Conservation (phyloP, 2,329 filamentous ascomycete species). For the Pseudodiploospora longispora region DNA sequence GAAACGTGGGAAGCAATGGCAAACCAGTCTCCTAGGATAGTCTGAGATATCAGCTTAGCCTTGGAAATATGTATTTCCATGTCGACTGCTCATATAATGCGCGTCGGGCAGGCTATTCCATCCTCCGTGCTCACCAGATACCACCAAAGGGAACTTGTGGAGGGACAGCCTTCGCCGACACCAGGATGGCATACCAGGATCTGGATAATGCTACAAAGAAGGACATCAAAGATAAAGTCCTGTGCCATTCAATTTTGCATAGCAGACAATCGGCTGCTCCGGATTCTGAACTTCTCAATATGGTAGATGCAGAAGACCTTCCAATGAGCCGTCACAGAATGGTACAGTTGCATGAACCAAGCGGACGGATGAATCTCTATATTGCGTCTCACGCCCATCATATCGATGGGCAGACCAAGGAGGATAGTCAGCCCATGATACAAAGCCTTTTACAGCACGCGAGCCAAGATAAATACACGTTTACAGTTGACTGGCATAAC, state of each 20-base stretch:
- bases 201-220: conserved; percentile 27
- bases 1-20: no score
- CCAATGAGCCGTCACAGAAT: conserved; percentile 39
- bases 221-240: conserved; percentile 36
- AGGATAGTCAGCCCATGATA: conserved; percentile 28
- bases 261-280: conserved; percentile 43
- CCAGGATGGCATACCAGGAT: conserved; percentile 40
- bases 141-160: conserved; percentile 40
- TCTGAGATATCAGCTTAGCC: no score
- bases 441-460: conserved; percentile 37
- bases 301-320: conserved; percentile 31
- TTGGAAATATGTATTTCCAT: conserved; percentile 47
- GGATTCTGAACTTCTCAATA: conserved; percentile 38
- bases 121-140: conserved; percentile 41
- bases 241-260: conserved; percentile 43
- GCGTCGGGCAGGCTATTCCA: conserved; percentile 41
- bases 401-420: conserved; percentile 35
- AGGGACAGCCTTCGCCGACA: conserved; percentile 46
- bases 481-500: conserved; percentile 36
- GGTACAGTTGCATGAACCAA: conserved; percentile 42
- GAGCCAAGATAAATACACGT: conserved; percentile 40
- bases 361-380: conserved; percentile 44
- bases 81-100: conserved; percentile 49
- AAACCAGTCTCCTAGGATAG: no score
- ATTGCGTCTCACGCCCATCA: conserved; percentile 46